A percentile compares a stretch with the other conserved stretches of the same genome.
These are phyloP conservation scores for Monoraphidium neglectum DNA, from an alignment of 139 green algal genomes.

Conservation along the genomic window DNA sequence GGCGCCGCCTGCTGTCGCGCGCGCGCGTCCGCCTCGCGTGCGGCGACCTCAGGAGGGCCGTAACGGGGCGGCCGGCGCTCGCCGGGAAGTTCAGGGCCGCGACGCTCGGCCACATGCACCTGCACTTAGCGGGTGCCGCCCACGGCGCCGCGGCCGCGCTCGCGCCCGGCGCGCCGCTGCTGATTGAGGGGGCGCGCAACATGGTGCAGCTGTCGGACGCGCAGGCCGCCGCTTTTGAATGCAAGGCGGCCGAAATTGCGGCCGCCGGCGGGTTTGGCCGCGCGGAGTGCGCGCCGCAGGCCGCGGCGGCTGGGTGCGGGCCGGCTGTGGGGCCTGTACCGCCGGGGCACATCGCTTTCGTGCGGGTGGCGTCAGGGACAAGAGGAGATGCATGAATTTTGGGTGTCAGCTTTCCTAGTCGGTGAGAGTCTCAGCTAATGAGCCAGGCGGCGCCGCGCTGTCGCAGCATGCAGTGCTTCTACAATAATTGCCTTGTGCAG, in stretches of 20 bases:
- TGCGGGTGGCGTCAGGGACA: no score
- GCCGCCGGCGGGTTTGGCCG: conserved; percentile 1
- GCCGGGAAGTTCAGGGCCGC: conserved; percentile 36
- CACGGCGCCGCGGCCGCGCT: conserved; percentile 28
- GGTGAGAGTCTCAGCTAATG: no score
- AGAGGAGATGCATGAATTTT: no score
- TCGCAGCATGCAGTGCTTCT: background rate
- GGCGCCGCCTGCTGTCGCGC: no score
- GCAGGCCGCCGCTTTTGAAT: conserved; percentile 36
- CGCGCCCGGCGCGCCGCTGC: conserved; percentile 30
- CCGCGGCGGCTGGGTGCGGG: background rate
- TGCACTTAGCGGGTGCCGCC: conserved; percentile 47
- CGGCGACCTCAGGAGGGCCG: conserved; percentile 44
- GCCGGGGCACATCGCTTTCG: conserved; percentile 1
- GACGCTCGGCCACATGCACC: conserved; percentile 53
- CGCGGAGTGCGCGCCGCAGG: background rate
- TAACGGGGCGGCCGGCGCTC: conserved; percentile 41
- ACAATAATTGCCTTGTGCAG: no score
- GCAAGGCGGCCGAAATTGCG: conserved; percentile 38
- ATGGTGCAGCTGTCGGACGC: conserved; percentile 59
- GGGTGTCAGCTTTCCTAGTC: no score
- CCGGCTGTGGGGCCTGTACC: background rate
- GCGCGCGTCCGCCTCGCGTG: conserved; percentile 39
- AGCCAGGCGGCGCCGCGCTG: background rate
- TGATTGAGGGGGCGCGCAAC: conserved; percentile 53